phyloP scores from a whole-genome alignment of 768 basidiomycete species.

The Mycena polygramma region DNA sequence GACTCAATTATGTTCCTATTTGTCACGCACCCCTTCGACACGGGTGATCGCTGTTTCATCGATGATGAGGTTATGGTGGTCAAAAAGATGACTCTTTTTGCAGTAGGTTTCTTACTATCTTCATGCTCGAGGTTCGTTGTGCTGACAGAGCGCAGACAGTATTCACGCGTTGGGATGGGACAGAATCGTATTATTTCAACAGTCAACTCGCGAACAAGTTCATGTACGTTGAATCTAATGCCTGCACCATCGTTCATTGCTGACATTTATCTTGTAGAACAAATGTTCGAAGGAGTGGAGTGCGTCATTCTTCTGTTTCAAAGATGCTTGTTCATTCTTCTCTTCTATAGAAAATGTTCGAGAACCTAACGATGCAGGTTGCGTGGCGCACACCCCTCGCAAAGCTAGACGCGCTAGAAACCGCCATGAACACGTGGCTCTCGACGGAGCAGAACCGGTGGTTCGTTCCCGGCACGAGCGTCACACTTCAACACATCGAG shows the following conservation, averaged over 20 bases:
- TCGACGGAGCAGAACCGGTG: slow-evolving; percentile 84
- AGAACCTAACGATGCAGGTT: slow-evolving; percentile 76
- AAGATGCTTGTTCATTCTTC: slow-evolving; percentile 27
- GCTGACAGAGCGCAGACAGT: slow-evolving; percentile 60
- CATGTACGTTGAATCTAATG: slow-evolving; percentile 60
- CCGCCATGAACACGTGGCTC: slow-evolving; percentile 79
- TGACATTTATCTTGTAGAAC: slow-evolving; percentile 53
- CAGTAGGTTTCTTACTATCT: slow-evolving; percentile 53
- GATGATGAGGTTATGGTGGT: slow-evolving; percentile 81
- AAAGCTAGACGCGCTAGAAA: slow-evolving; percentile 79
- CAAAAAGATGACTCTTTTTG: slow-evolving; percentile 85
- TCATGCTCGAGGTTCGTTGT: slow-evolving; percentile 2
- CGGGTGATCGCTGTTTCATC: slow-evolving; percentile 87
- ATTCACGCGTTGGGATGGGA: slow-evolving; percentile 79
- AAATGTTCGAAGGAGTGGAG: slow-evolving; percentile 81
- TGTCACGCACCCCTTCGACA: slow-evolving; percentile 73
- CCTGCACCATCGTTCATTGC: slow-evolving; percentile 10
- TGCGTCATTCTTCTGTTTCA: slow-evolving; percentile 45
- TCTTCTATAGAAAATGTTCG: slow-evolving; percentile 69
- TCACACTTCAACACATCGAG: slow-evolving; percentile 73
- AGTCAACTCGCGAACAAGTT: slow-evolving; percentile 82
- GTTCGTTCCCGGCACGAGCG: slow-evolving; percentile 77
- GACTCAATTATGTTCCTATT: slow-evolving; percentile 88
- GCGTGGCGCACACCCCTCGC: slow-evolving; percentile 81
- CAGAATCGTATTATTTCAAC: slow-evolving; percentile 87